Conservation (phyloP, 352 stramenopile species). For the Globisporangium barbulae region DNA sequence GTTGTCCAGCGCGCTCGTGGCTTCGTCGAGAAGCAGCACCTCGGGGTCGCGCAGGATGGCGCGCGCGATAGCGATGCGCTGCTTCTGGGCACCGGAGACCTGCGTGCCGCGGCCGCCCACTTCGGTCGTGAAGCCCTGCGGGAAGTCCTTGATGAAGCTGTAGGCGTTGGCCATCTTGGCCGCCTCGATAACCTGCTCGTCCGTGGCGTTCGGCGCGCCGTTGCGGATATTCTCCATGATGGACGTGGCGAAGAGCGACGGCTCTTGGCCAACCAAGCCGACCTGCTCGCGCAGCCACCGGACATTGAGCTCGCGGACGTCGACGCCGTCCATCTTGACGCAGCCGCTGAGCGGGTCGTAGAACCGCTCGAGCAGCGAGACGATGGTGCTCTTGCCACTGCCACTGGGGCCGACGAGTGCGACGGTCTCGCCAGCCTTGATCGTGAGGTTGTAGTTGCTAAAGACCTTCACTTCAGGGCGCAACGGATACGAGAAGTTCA, state of each 20-base stretch:
- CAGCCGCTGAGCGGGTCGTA: constrained; percentile 63
- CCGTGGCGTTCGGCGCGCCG: constrained; percentile 2
- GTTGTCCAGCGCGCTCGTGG: constrained; percentile 53
- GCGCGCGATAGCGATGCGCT: constrained; percentile 84
- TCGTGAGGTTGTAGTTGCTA: constrained; percentile 17
- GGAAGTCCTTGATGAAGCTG: constrained; percentile 76
- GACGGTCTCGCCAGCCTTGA: constrained; percentile 36
- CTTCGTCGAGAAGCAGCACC: constrained; percentile 45
- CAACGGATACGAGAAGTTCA: constrained; percentile 54
- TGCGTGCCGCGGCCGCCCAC: constrained; percentile 88
- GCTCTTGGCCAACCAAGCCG: constrained; percentile 89
- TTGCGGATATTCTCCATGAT: constrained; percentile 30
- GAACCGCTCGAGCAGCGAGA: constrained; percentile 86
- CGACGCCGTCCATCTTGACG: constrained; percentile 20
- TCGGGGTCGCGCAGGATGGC: constrained; percentile 29
- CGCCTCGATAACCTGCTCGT: constrained; percentile 13
- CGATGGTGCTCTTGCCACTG: constrained; percentile 86
- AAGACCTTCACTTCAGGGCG: constrained; percentile 27
- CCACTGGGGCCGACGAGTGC: constrained; percentile 23
- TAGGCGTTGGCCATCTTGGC: constrained; percentile 15
- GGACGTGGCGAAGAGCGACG: constrained; percentile 22
- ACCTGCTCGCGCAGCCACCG: constrained; percentile 71
- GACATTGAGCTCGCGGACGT: constrained; percentile 58
- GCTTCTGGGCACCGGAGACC: constrained; percentile 92
- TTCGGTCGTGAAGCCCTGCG: constrained; percentile 77